Base-by-base conservation (phyloP, 2,329 filamentous ascomycete species). In the Aspergillus chevalieri region DNA sequence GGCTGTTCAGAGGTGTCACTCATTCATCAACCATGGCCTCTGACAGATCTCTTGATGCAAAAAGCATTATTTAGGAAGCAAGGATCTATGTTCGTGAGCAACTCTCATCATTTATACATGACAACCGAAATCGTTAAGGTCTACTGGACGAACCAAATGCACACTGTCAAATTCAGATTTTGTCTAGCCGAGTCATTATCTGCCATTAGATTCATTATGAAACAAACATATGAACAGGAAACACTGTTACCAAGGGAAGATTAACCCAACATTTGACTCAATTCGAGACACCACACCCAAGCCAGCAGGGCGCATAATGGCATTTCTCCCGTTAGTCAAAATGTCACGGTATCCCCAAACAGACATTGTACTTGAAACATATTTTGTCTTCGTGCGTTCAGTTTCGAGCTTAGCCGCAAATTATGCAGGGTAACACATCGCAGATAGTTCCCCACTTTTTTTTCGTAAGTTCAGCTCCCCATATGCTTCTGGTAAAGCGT, bases 231-330 rank as follows among this genome's bases (percentile, higher is more conserved):
- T 22, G 7, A 39, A 26, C 14, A 49, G 43, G 33, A 48, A 56
- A 47, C 47, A 46, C 43, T 48, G 49, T 48, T 52, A 52, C 52
- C 57, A 52, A 59, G 52, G 30, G 51, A 52, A 58, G 52, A 57
- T 51, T 41, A 56, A 51, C 49, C 58, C 58, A 62, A 61, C 59
- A 59, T 51, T 52, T 47, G 57, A 58, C 56, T 55, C 55, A 58
- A 56, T 55, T 49, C 24, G 56, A 59, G 51, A 54, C 52, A 57
- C 52, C 59, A 54, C 53, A 55, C 52, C 54, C 56, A 58, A 57
- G 61, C 60, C 55, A 50, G 48, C 57, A 56, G 55, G 52, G 54
- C 54, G 43, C 52, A 53, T 51, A 58, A 53, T 52, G 50, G 48
- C 44, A 30, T 47, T 54, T 49, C 52, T 58, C 52, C 48, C 34